Base-by-base conservation (phyloP, 169 alveolate genomes). In the Babesia bigemina region DNA sequence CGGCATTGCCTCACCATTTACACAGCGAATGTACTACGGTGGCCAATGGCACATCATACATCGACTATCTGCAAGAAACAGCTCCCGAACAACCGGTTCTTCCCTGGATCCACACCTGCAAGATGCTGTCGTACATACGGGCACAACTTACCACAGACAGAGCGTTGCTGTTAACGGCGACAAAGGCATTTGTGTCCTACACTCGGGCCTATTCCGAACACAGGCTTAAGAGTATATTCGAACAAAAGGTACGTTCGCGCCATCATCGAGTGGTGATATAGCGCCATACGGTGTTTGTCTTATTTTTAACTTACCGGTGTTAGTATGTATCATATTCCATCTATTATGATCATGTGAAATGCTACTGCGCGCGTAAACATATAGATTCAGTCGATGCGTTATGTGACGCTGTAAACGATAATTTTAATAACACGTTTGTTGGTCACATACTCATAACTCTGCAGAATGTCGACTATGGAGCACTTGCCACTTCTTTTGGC, bases 131-230 rank as follows among this genome's bases (percentile, higher is more conserved):
- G 17, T 72, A 19, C 39, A 12, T 81, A 28, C 79, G 88, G 21
- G 10, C 57, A 4, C 70, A 42, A 8, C 22, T 52, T 24, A 0
- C 72, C 0, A 12, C 24, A 58, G 79, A 83, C 67, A 53, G 90
- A 39, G 61, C 70, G 9, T 11, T 74, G 39, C 44, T 83, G 13
- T 58, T 83, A 26, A 2, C 70, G 29, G 84, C 90, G 0, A 53
- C 74, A 13, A 83, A 82, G 72, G 97, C 97, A n/a, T 96, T 96
- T 76, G 97, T 95, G 21, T 93, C 98, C 21, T 96, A 91, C 82
- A 90, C 95, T 21, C 73, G 98, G 55, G 95, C 95, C 48, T 83
- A 83, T 47, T 83, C 90, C 22, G 90, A 83, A 47, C 85, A 83
- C 50, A 16, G 71, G 19, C 61, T 83, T 19, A 75, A 63, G 39